These are phyloP conservation scores for Carpinus fangiana DNA, from an alignment of 306 rosid species.

Conservation along the genomic window DNA sequence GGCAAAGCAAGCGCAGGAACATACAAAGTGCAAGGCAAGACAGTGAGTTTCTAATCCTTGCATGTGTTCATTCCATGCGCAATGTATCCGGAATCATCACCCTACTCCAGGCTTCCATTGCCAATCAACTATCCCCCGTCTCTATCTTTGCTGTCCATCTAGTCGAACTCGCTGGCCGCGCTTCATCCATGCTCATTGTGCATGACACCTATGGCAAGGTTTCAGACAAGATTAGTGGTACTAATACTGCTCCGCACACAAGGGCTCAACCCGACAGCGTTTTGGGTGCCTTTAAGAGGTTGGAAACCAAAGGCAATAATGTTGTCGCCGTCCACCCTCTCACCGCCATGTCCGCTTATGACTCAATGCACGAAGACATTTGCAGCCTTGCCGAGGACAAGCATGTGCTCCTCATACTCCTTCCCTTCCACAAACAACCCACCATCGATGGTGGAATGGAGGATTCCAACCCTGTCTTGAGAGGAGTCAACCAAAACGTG, in stretches of 20 bases:
- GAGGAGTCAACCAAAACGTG: conserved; percentile 31
- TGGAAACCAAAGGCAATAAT: conserved; percentile 14
- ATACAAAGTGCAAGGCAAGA: conserved; percentile 33
- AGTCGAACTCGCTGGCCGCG: conserved; percentile 40
- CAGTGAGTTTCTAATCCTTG: conserved; percentile 38
- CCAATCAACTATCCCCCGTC: conserved; percentile 38
- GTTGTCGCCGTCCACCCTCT: conserved; percentile 30
- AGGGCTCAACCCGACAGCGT: neutral
- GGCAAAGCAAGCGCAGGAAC: conserved; percentile 28
- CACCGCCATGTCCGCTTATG: conserved; percentile 42
- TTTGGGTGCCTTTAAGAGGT: conserved; percentile 24
- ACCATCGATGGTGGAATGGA: conserved; percentile 32
- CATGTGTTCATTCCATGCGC: conserved; percentile 39
- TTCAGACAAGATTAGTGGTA: neutral
- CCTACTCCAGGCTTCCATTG: conserved; percentile 39
- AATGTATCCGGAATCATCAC: conserved; percentile 34
- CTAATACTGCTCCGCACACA: neutral
- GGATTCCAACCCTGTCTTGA: conserved; percentile 27
- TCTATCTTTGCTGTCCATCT: conserved; percentile 40
- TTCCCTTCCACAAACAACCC: conserved; percentile 35
- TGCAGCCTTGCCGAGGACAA: conserved; percentile 45
- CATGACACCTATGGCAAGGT: conserved; percentile 31
- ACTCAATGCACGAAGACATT: conserved; percentile 49
- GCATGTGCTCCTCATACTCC: conserved; percentile 27
- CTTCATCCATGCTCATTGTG: conserved; percentile 51